Evolutionary conservation across 495 filamentous ascomycete genomes (phyloP).

Genomic region (Cercophora sp.): DNA sequence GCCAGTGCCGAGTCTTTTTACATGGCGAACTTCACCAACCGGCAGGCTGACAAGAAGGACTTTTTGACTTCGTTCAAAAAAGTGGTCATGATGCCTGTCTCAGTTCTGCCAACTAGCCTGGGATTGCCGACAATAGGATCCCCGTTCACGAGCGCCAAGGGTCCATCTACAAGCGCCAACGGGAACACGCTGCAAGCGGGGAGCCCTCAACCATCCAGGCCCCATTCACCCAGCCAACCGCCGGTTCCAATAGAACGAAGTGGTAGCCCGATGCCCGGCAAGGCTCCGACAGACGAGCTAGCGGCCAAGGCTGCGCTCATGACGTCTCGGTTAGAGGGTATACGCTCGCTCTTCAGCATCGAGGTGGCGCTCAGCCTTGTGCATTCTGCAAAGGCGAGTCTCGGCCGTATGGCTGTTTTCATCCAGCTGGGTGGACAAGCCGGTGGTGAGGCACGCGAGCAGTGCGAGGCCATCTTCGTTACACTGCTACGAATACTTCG

Average conservation of each 20-base stretch:
- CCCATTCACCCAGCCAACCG: conserved; percentile 39
- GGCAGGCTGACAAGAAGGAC: conserved; percentile 93
- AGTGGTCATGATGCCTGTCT: conserved; percentile 97
- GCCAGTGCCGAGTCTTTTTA: conserved; percentile 87
- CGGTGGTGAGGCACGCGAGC: conserved; percentile 78
- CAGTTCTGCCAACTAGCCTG: conserved; percentile 61
- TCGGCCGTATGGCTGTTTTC: conserved; percentile 83
- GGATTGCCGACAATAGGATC: conserved; percentile 41
- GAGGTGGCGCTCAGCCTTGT: conserved; percentile 89
- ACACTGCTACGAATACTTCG: conserved; percentile 77
- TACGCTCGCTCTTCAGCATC: conserved; percentile 90
- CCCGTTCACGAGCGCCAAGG: conserved; percentile 42
- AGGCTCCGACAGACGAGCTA: conserved; percentile 82
- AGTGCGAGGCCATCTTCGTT: conserved; percentile 89
- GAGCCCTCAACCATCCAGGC: conserved; percentile 40
- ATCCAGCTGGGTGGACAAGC: conserved; percentile 71
- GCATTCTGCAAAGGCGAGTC: conserved; percentile 81
- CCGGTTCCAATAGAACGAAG: conserved; percentile 23
- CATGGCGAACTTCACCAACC: conserved; percentile 81
- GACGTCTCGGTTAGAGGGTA: conserved; percentile 89
- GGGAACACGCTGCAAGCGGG: conserved; percentile 23
- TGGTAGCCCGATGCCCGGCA: conserved; percentile 48
- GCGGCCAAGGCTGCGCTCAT: conserved; percentile 96
- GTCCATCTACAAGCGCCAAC: conserved; percentile 28
- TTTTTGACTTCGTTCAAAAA: conserved; percentile 97